phyloP scores from a whole-genome alignment of 2,329 filamentous ascomycete species.

The Scolecobasidium constrictum region DNA sequence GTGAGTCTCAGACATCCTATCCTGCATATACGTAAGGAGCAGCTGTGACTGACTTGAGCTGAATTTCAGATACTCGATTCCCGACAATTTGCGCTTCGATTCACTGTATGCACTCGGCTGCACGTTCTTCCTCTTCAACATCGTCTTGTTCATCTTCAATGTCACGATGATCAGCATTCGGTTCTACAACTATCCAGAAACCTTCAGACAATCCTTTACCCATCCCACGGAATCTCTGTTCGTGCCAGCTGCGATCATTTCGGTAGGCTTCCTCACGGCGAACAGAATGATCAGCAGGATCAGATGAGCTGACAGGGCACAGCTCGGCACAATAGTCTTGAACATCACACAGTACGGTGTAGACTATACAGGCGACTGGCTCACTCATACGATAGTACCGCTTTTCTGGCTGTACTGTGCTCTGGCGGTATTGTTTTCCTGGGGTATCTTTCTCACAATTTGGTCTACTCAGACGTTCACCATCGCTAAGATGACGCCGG shows the following conservation, averaged over 20 bases:
- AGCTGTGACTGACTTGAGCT: neutral
- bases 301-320: too few species aligned
- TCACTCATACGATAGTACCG: slow-evolving; percentile 46
- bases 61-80: slow-evolving; percentile 4
- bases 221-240: slow-evolving; percentile 62
- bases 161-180: slow-evolving; percentile 54
- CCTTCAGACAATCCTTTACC: slow-evolving; percentile 58
- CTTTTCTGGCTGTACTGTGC: slow-evolving; percentile 66
- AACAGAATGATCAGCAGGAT: slow-evolving; percentile 64
- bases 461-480: slow-evolving; percentile 58
- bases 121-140: slow-evolving; percentile 37
- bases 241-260: slow-evolving; percentile 7
- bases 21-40: slow-evolving; percentile 13
- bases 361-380: slow-evolving; percentile 41
- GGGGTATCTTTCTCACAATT: slow-evolving; percentile 63
- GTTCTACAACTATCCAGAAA: slow-evolving; percentile 59
- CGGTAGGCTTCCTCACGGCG: too few species aligned
- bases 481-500: slow-evolving; percentile 74
- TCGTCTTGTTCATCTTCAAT: slow-evolving; percentile 59
- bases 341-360: slow-evolving; percentile 68
- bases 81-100: slow-evolving; percentile 18
- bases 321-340: slow-evolving; percentile 44
- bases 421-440: slow-evolving; percentile 55
- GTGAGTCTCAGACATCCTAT: slow-evolving; percentile 45
- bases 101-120: slow-evolving; percentile 37